Conservation (phyloP, 2,329 filamentous ascomycete genomes). For the Cladobotryum mycophilum region DNA sequence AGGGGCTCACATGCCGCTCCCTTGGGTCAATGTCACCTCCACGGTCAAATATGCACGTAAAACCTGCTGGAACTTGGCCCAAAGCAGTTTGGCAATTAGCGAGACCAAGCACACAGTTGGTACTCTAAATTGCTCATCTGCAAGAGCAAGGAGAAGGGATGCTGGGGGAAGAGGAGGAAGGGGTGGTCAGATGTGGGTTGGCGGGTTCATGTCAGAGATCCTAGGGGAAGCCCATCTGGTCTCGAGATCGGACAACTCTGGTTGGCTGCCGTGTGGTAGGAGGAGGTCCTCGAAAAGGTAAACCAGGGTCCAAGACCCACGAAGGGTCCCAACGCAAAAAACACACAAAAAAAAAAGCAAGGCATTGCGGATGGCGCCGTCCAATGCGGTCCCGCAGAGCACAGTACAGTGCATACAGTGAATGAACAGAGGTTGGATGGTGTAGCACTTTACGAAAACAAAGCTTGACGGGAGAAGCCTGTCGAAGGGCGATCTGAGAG, state of each 20-base stretch:
- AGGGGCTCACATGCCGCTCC: no score
- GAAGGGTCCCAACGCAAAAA: neutral
- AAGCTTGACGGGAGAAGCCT: slow-evolving; percentile 8
- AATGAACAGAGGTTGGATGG: neutral
- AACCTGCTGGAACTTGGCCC: no score
- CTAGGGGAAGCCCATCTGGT: neutral
- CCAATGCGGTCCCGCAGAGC: neutral
- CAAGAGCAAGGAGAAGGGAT: neutral
- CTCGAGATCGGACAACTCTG: slow-evolving; percentile 4
- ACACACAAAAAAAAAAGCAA: no score
- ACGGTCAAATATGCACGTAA: no score
- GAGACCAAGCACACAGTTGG: neutral
- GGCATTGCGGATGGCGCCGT: slow-evolving; percentile 7
- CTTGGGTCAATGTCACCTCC: no score
- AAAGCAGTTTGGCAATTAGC: no score
- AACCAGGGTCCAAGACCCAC: neutral
- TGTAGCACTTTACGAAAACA: neutral
- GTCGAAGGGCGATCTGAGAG: neutral
- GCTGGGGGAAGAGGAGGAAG: neutral
- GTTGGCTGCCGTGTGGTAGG: neutral
- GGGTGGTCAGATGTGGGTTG: neutral
- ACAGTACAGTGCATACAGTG: neutral
- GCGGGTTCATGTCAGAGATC: slow-evolving; percentile 4
- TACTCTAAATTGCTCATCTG: neutral
- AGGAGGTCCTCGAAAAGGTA: neutral